A percentile compares a stretch with the other conserved stretches of the same genome.
Evolutionary conservation across 345 rosid genomes (phyloP).

Genomic region (Raphanus sativus): DNA sequence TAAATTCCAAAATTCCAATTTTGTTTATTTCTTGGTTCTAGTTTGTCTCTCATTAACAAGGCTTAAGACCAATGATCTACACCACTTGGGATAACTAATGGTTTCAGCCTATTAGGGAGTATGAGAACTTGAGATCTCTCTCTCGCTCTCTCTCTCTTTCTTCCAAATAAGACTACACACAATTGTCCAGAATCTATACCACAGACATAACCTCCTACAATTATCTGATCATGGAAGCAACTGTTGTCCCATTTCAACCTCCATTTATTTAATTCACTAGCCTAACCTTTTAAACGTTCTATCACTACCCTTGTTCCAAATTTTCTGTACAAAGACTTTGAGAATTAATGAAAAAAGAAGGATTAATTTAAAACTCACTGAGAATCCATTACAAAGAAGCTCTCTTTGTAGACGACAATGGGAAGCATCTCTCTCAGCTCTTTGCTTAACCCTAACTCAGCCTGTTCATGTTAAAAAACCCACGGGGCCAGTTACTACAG

Average conservation of each 20-base stretch:
- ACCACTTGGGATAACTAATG: background rate
- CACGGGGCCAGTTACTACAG: constrained; percentile 6
- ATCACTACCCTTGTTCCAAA: background rate
- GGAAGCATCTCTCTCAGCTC: constrained; percentile 95
- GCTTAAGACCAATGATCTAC: background rate
- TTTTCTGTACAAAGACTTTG: background rate
- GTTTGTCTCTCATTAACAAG: background rate
- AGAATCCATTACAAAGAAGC: constrained; percentile 71
- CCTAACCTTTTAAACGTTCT: background rate
- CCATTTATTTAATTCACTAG: background rate
- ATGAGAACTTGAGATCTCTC: background rate
- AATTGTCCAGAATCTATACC: background rate
- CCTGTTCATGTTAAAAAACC: constrained; percentile 39
- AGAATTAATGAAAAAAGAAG: background rate
- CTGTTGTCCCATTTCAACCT: background rate
- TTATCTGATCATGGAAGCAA: background rate
- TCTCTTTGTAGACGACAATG: constrained; percentile 68
- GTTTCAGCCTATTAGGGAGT: background rate
- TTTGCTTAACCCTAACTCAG: constrained; percentile 73
- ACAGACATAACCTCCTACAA: background rate
- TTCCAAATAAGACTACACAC: background rate
- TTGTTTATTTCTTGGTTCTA: background rate
- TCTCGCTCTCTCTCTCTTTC: background rate
- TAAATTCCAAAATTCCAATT: background rate
- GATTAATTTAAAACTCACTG: constrained; percentile 52